Base-by-base conservation (phyloP, 352 stramenopile species). In the Achlya hypogyna region DNA sequence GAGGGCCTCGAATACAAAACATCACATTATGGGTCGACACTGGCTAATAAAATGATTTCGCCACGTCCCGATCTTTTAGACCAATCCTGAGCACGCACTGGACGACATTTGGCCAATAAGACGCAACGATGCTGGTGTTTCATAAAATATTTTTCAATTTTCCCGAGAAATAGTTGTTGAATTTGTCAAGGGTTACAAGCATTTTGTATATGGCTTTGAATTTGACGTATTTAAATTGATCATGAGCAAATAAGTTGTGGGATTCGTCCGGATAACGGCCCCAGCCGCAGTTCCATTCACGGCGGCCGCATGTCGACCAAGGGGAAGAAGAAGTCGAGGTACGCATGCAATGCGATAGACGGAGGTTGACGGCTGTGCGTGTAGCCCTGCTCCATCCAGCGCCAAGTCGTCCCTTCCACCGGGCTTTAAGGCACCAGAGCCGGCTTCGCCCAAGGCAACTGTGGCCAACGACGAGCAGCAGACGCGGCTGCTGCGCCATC, bases 401-500 rank as follows among this genome's bases (percentile, higher is more conserved):
- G 20, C 49, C 49, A 52, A 51, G 27, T 59, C 60, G 18, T 59
- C 28, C 31, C 25, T 56, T 34, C 60, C 60, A 8, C 60, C 60
- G n/a, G 60, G 60, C 12, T 67, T 67, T 29, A 12, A 49, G 20
- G 42, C 29, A 1, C 2, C 38, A 38, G 1, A 32, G 5, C 4
- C 58, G 29, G 31, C 51, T 18, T 47, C 60, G 42, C 60, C 60
- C 14, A 64, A 49, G 18, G 32, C 20, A 22, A 52, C 45, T 25
- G 25, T n/a, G 5, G 16, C 29, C 22, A 31, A 53, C 16, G 52
- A 67, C n/a, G 47, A 69, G 25, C 77, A 91, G 40, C 72, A 89
- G 34, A n/a, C 20, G 69, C 75, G 85, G 25, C 68, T 89, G 28
- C 67, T 93, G 27, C 82, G 85, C 53, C 85, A 93, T 71, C 85